Evolutionary conservation across 2,329 filamentous ascomycete species (phyloP), one percentile per base, ranked within the genome.

Genomic region (Ceratocystis lukuohia): DNA sequence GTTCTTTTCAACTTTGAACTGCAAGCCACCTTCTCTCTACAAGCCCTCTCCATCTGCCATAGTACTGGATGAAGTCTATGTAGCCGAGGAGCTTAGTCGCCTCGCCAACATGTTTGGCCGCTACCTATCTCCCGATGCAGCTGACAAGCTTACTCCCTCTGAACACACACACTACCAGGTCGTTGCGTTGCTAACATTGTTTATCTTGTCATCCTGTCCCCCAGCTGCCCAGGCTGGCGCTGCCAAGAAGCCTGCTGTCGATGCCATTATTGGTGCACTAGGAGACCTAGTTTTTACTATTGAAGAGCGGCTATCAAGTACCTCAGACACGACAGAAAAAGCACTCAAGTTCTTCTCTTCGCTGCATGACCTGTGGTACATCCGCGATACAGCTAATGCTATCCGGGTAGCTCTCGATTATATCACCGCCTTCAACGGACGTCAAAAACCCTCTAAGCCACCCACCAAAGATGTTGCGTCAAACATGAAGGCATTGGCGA

Each of bases 1-100:
- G 3, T 84, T 82, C 70, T 74, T 83, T 15, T 79, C 82, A 61
- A 69, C 81, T 1, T 71, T 84, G 4, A 71, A 72, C 28, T 80
- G 79, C 71, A 80, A 78, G 64, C 75, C 80, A 1, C 77, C 80
- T 0, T 75, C 80, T 1, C 76, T 79, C 5, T 81, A 81, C 73
- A 84, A 83, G 70, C 75, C 78, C 1, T 68, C 76, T 0, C 69
- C 72, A 2, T 74, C 77, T 0, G 73, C 75, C 0, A 73, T 75
- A 0, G 71, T 74, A 7, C 70, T 74, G 1, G 81, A 84, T 50
- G 76, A 77, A 50, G 73, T 75, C 1, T 81, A 78, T 64, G 73
- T 80, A 0, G 67, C 76, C 0, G 77, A 81, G 66, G 76, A 74
- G 0, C 73, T 81, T 15, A 70, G 71, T 1, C 74, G 74, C n/a